Base-by-base conservation (phyloP, 345 rosid genomes). In the Turritis glabra region DNA sequence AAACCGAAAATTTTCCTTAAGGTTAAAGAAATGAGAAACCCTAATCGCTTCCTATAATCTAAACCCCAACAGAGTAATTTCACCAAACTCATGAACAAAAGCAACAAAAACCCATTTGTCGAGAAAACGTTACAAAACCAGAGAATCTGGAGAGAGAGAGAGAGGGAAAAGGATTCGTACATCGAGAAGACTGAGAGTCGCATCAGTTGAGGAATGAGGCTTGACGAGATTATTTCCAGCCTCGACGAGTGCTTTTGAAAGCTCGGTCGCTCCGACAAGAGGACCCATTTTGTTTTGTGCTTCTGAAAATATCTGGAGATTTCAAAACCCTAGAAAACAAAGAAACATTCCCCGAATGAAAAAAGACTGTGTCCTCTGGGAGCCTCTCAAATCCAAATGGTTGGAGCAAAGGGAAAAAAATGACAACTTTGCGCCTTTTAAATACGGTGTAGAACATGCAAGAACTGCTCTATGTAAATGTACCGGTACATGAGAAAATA, bases 151-250 rank as follows among this genome's bases (percentile, higher is more conserved):
- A 60, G 62, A 56, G 33, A 32, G 5, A 32, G 8, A 17, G 56
- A 51, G 65, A 32, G 8, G 14, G 56, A 51, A 61, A 32, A 59
- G 46, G 50, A 58, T 8, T 41, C 64, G 75, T 82, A 92, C 97
- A 82, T 88, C 84, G 62, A 92, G 92, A 66, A 77, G 79, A 64
- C 9, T 29, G 59, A 84, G 87, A 40, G 84, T 81, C 44, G 79
- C 84, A 52, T 86, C 81, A 57, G 78, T 69, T 3, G 93, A 80
- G 7, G 85, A 77, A 5, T 81, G 84, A 53, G 87, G 82, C 54
- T 67, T 75, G 17, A 86, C 74, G 38, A 91, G 97, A 57, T 68
- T 72, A 27, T 74, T 77, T 35, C 88, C 97, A 59, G 84, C 84
- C 35, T 83, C 89, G 79, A 76, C 43, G 47, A 89, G 87, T 73